Base-by-base conservation (phyloP, 768 basidiomycete species). In the Tubosaeta sp. region DNA sequence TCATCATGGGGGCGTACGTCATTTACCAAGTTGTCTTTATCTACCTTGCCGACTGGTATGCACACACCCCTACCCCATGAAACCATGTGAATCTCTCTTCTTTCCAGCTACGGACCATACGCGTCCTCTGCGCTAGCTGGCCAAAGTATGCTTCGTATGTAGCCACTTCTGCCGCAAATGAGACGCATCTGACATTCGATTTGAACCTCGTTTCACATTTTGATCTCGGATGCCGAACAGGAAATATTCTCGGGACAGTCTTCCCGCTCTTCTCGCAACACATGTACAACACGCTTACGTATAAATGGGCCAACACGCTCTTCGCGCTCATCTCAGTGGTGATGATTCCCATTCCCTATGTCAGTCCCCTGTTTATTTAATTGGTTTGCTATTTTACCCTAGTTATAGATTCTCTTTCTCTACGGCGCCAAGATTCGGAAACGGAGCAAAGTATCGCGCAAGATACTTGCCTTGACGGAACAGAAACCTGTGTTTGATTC, bases 71-170 rank as follows among this genome's bases (percentile, higher is more conserved):
- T 46, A 9, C 24, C 10, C 22, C 24, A 16, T 27, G 44, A 42
- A 19, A 13, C 2, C 1, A 13, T 38, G n/a, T 36, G 35, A 42
- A 50, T 48, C 38, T 9, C 42, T 6, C 8, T 19, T 44, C 32
- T 18, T 35, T 46, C 51, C 49, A 66, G 80, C 55, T 81, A 81
- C 50, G 79, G 79, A 3, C 76, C 76, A 5, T 86, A 80, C 61
- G 84, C 86, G 6, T 85, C 83, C 0, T 84, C 82, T 0, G 85
- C 84, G 11, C 68, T 86, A 16, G 85, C 86, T 1, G 86, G 79
- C 2, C 84, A 86, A 63, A 82, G 79, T 58, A 70, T 86, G 49
- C 74, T 76, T 49, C 73, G 84, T 76, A 58, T 47, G 78, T 69
- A 24, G 6, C 5, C 7, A 18, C 44, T 44, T 12, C 49, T 24